Evolutionary conservation across 1,139 yeast species (phyloP), one percentile per base, ranked within the genome.

Genomic region (Zygoascus sp.): DNA sequence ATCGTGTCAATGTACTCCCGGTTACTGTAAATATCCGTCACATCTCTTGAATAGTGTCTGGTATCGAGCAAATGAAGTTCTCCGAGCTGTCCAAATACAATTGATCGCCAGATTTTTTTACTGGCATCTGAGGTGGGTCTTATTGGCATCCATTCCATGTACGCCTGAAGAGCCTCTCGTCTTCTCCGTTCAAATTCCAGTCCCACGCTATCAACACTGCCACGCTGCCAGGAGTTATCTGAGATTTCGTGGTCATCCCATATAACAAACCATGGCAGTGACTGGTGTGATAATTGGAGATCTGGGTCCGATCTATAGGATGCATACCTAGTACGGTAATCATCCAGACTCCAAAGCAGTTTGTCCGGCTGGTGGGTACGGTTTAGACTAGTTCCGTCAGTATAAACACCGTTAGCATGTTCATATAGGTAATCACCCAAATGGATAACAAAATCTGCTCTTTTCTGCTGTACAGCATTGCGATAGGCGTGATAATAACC

Each of bases 161-260:
- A 44, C 2, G 46, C 46, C 9, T 32, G 35, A 13, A 44, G 30
- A 7, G 46, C 46, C n/a, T 21, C 42, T 3, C 13, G 15, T 6
- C 46, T 32, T 2, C 46, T 20, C 13, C 17, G 30, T 19, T 36
- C 46, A 20, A 44, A 44, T 13, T 44, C 46, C 8, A 44, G 21
- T 5, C 46, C 46, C 3, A 21, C 37, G 13, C 32, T 25, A 20
- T 44, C 46, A 7, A 44, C 46, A 19, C 46, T 44, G 10, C 46
- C 46, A 10, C 42, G 11, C 21, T 19, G 36, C 46, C 46, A 44
- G 23, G 46, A 44, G 21, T 44, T 44, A 30, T 44, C 46, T 4
- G 46, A 44, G n/a, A 44, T 36, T 42, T 44, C 46, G 30, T 44
- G 46, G 21, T 44, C 46, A 13, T 44, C 46, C 46, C 46, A 44